Base-by-base conservation (phyloP, 495 filamentous ascomycete genomes). In the Aspergillus panamensis region DNA sequence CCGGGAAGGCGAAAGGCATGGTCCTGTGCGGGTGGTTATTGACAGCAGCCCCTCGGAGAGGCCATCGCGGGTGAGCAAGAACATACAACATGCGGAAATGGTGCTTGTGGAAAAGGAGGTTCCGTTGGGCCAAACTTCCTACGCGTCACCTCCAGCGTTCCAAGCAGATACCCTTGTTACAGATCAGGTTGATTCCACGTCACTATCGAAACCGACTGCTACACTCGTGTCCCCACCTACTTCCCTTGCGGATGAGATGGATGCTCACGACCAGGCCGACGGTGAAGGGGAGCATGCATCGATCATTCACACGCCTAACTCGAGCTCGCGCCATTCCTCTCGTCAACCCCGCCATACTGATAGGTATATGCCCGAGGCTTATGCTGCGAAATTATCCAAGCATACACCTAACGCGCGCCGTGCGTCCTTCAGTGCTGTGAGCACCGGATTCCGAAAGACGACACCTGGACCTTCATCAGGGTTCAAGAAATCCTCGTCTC, bases 201-300 rank as follows among this genome's bases (percentile, higher is more conserved):
- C 70, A 43, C 63, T 71, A 16, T 57, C 73, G 1, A 67, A 77
- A 47, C 73, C 73, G 8, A 65, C 73, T 21, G 72, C 69, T 31
- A 75, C 78, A 3, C 59, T 82, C 43, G 78, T 81, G 9, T 82
- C 80, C 0, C 80, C 80, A 21, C 80, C 80, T 0, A 80, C 77
- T 42, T 82, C 80, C 21, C 69, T 78, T 51, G 74, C 69, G 19
- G 78, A 79, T 55, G 77, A 80, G 54, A 73, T 66, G 55, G 77
- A 78, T 53, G 66, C 71, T 32, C 70, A 72, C 10, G 68, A 77
- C 0, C 68, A 73, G 54, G 58, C 61, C 12, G 60, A 73, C 57
- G 69, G 70, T 6, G 75, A 78, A 48, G 66, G 70, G n/a, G 75
- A 78, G 29, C 64, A 64, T 25, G 51, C 57, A 9, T 53, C 62